Base-by-base conservation (phyloP, 1,284 basidiomycete genomes). In the Ganoderma lingzhi region DNA sequence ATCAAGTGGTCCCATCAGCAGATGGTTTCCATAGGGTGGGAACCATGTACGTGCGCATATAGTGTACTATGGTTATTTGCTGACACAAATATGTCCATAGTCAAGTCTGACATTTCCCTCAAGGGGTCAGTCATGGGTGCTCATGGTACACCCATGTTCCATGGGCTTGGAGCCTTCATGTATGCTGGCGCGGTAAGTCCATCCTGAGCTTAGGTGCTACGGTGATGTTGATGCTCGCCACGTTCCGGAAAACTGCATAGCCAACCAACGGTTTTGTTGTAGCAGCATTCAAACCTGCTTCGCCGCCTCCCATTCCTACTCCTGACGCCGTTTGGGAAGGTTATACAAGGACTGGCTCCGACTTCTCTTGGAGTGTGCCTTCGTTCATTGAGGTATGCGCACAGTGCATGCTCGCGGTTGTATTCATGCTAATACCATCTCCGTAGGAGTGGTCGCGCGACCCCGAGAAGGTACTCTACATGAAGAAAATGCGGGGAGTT, bases 381-480 rank as follows among this genome's bases (percentile, higher is more conserved):
- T 68, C 74, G 8, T 76, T 79, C 62, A 70, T 77, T 6, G 79
- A 80, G 73, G 79, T 78, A 55, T 12, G 73, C 2, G 5, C 56
- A 59, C 23, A 23, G 23, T 19, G 23, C 42, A 4, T 41, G 19
- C 37, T 32, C 48, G 51, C 44, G 30, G 39, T n/a, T n/a, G 8
- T 48, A 14, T 10, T 3, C 35, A 8, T 45, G 5, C 51, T 53
- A 2, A 65, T 2, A 8, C 9, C 35, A 19, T 30, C 6, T 42
- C 41, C 3, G 17, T 48, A 75, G 74, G 63, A 67, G 59, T 76
- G 76, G 75, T 41, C 71, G 6, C 62, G 51, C 6, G 71, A 76
- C 41, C 66, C 65, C n/a, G 62, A 67, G 28, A 72, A 74, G 68
- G 69, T 76, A 28, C 44, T 64, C 5, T 39, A 58, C 28, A 63